A percentile compares a stretch with the other conserved stretches of the same genome.
Evolutionary conservation across 208 protist genomes (phyloP).

Genomic region (Trypanosoma conorhini): DNA sequence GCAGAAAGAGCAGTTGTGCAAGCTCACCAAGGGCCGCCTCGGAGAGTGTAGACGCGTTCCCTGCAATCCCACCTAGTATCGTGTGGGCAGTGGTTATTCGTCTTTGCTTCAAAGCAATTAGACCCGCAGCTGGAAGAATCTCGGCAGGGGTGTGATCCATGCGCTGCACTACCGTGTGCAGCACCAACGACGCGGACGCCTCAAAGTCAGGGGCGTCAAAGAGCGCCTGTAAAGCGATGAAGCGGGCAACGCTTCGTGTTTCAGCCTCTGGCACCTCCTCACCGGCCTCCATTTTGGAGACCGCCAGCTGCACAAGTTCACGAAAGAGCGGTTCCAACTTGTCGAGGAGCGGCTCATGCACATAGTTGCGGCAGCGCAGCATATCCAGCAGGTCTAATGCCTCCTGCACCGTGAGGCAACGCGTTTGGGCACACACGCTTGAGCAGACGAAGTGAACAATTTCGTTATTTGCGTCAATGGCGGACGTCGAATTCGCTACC

Average conservation of each 20-base stretch:
- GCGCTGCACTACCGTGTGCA: conserved; percentile 28
- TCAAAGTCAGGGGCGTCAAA: conserved; percentile 53
- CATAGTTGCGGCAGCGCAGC: conserved; percentile 24
- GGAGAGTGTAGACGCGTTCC: conserved; percentile 12
- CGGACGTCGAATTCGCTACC: conserved; percentile 10
- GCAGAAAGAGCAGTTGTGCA: conserved; percentile 1
- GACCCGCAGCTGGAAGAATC: conserved; percentile 15
- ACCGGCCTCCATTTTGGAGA: neutral
- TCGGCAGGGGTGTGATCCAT: conserved; percentile 11
- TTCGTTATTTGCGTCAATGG: conserved; percentile 21
- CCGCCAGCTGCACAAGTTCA: conserved; percentile 16
- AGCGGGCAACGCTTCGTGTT: conserved; percentile 5
- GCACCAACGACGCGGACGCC: conserved; percentile 16
- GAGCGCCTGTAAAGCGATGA: conserved; percentile 33
- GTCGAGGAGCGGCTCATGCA: conserved; percentile 54
- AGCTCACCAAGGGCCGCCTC: conserved; percentile 11
- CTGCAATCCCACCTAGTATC: conserved; percentile 4
- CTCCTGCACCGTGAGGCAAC: conserved; percentile 4
- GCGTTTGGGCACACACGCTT: conserved; percentile 8
- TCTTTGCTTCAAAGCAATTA: conserved; percentile 9
- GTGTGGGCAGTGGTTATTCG: neutral
- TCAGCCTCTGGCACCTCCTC: neutral
- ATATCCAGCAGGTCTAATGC: conserved; percentile 20
- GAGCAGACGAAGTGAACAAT: conserved; percentile 25
- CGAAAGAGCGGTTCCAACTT: conserved; percentile 29